These are phyloP conservation scores for Calonectria crousiana DNA, from an alignment of 2,329 filamentous ascomycete genomes.

Conservation along the genomic window DNA sequence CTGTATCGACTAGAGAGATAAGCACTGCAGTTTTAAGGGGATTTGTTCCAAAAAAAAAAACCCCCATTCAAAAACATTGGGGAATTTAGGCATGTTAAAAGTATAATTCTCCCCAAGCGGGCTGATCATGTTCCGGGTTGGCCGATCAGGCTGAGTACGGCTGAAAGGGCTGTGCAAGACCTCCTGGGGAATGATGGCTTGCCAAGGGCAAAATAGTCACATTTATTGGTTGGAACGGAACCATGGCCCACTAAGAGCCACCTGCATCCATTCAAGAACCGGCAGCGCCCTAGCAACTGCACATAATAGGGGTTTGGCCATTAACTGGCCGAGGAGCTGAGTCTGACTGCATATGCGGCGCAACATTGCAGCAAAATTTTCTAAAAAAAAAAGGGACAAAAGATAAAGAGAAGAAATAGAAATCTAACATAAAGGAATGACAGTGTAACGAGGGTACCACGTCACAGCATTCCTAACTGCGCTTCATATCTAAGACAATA, in stretches of 20 bases:
- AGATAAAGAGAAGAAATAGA: neutral
- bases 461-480: no score
- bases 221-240: neutral
- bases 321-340: neutral
- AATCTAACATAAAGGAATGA: no score
- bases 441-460: no score
- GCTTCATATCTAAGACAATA: no score
- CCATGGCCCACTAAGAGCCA: neutral
- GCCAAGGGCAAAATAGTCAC: neutral
- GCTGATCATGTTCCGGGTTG: neutral
- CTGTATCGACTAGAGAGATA: no score
- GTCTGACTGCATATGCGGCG: neutral
- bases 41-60: no score
- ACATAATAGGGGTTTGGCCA: neutral
- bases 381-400: neutral
- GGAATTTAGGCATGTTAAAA: neutral
- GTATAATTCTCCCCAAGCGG: no score
- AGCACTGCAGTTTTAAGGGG: no score
- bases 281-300: neutral
- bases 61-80: no score
- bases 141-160: neutral
- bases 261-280: neutral
- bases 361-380: neutral
- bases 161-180: neutral
- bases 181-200: neutral